phyloP scores from a whole-genome alignment of 2,329 filamentous ascomycete species.

The Paraconiothyrium sp. region DNA sequence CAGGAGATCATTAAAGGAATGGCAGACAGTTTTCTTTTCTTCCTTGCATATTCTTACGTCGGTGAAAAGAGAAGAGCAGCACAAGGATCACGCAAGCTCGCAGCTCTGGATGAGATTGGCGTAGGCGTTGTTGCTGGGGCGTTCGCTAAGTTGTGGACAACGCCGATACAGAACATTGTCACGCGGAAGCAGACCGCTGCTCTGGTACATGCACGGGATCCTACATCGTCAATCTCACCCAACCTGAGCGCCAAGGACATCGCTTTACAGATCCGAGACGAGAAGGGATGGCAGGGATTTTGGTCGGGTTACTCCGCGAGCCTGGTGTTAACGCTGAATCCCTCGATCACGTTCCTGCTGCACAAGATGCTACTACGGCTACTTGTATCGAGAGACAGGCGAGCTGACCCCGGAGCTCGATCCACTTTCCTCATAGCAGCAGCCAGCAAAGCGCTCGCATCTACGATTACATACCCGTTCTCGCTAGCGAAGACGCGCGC shows the following conservation, averaged over 20 bases:
- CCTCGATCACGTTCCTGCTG: conserved; percentile 84
- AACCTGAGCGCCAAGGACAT: conserved; percentile 63
- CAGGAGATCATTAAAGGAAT: conserved; percentile 58
- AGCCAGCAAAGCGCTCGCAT: conserved; percentile 79
- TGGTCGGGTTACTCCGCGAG: conserved; percentile 90
- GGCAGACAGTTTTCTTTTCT: conserved; percentile 84
- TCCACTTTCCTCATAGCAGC: conserved; percentile 76
- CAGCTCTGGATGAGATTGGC: conserved; percentile 75
- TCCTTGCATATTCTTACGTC: conserved; percentile 77
- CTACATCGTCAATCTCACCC: conserved; percentile 38
- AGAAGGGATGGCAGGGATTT: conserved; percentile 78
- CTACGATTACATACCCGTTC: conserved; percentile 83
- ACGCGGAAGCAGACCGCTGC: conserved; percentile 80
- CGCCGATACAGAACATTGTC: conserved; percentile 83
- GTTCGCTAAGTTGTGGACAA: conserved; percentile 78
- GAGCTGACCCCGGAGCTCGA: conserved; percentile 62
- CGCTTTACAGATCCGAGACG: conserved; percentile 68
- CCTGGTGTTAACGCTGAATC: conserved; percentile 83
- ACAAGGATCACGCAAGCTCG: conserved; percentile 54
- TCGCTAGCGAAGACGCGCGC: conserved; percentile 83
- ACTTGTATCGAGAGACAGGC: conserved; percentile 64
- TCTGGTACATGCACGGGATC: conserved; percentile 55
- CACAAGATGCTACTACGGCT: conserved; percentile 75
- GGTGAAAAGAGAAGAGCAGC: conserved; percentile 54
- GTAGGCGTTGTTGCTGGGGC: conserved; percentile 79